A percentile compares a stretch with the other conserved stretches of the same genome.
phyloP scores from a whole-genome alignment of 768 basidiomycete species.

The Lactarius indigo region DNA sequence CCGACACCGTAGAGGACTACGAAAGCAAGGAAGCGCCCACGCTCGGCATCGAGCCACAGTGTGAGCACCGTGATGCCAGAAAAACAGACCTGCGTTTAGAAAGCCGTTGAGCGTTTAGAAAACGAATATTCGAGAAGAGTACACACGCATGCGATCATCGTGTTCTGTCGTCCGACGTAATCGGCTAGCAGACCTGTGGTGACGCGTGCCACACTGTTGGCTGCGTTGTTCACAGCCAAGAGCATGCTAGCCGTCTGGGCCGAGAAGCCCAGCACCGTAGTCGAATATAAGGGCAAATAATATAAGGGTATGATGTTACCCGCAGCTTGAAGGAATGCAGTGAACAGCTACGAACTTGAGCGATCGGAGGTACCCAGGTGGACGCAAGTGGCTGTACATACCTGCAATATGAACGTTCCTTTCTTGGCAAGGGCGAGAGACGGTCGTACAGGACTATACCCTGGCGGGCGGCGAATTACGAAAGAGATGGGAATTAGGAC shows the following conservation, averaged over 20 bases:
- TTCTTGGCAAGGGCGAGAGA: slow-evolving; percentile 38
- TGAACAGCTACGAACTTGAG: slow-evolving; percentile 33
- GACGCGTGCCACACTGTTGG: slow-evolving; percentile 42
- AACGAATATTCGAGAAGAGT: background rate
- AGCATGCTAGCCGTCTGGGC: slow-evolving; percentile 37
- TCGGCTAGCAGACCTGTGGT: slow-evolving; percentile 43
- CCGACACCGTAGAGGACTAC: slow-evolving; percentile 41
- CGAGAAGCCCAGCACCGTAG: slow-evolving; percentile 39
- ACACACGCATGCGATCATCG: slow-evolving; percentile 39
- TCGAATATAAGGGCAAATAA: slow-evolving; percentile 42
- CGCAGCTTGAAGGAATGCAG: slow-evolving; percentile 42
- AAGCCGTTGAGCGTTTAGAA: background rate
- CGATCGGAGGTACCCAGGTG: background rate
- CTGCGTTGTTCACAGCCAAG: slow-evolving; percentile 41
- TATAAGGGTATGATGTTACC: slow-evolving; percentile 45
- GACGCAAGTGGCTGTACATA: slow-evolving; percentile 7
- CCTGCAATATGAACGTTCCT: slow-evolving; percentile 43
- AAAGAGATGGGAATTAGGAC: slow-evolving; percentile 38
- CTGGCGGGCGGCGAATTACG: slow-evolving; percentile 33
- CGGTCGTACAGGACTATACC: slow-evolving; percentile 30
- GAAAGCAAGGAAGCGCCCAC: slow-evolving; percentile 39
- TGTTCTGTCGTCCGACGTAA: slow-evolving; percentile 43
- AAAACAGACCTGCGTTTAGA: slow-evolving; percentile 35
- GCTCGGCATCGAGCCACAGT: slow-evolving; percentile 41
- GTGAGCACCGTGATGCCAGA: slow-evolving; percentile 40